phyloP scores from a whole-genome alignment of 371 early-diverging fungal genomes.

The Rozella allomycis region DNA sequence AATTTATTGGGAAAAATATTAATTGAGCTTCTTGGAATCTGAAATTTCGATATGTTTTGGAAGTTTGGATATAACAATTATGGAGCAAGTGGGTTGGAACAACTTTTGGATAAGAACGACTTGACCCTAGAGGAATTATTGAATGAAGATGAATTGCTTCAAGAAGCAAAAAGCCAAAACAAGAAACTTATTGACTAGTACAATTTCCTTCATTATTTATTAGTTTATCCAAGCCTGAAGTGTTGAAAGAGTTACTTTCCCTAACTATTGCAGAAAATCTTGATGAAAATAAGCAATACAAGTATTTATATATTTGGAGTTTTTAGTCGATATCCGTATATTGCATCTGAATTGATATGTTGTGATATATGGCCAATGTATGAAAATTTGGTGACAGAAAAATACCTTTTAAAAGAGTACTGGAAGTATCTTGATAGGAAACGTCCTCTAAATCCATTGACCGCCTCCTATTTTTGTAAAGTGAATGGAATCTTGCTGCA shows the following conservation, averaged over 20 bases:
- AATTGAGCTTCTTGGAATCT: too few species aligned
- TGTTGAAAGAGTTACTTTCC: constrained; percentile 31
- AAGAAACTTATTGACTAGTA: constrained; percentile 60
- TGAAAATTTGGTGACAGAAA: constrained; percentile 40
- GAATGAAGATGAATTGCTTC: constrained; percentile 58
- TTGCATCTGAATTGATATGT: constrained; percentile 62
- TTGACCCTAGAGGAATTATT: constrained; percentile 48
- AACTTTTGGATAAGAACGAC: constrained; percentile 48
- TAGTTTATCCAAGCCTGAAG: constrained; percentile 37
- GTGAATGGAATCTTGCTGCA: constrained; percentile 58
- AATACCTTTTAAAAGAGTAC: constrained; percentile 43
- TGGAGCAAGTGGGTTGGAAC: constrained; percentile 51
- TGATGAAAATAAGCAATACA: constrained; percentile 44
- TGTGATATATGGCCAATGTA: constrained; percentile 62
- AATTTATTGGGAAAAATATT: too few species aligned
- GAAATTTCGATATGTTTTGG: too few species aligned
- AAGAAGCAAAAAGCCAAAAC: constrained; percentile 62
- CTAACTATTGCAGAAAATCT: constrained; percentile 23
- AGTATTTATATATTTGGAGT: constrained; percentile 21
- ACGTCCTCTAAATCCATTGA: constrained; percentile 43
- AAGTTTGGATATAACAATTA: constrained; percentile 50
- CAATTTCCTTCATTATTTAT: constrained; percentile 3
- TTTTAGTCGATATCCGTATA: constrained; percentile 41
- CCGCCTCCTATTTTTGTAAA: constrained; percentile 67
- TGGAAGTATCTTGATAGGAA: constrained; percentile 59